Conservation (phyloP, 129 eudicot genomes). For the Artemisia tridentata region DNA sequence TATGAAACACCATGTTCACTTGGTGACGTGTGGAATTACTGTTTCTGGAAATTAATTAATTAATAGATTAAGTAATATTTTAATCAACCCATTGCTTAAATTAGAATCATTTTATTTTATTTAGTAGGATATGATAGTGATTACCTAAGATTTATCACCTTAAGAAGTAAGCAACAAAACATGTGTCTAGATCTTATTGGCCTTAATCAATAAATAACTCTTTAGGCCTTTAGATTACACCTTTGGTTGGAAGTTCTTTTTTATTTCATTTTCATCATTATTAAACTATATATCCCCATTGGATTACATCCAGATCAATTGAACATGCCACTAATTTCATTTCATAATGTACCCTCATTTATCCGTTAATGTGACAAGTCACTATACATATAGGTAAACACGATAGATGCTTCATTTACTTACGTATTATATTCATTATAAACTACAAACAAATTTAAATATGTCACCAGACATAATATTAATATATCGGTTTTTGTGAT, state of each 20-base stretch:
- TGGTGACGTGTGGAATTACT: slow-evolving; percentile 34
- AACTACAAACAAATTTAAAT: too few relatives aligned
- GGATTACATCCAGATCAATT: slow-evolving; percentile 26
- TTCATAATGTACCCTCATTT: slow-evolving; percentile 17
- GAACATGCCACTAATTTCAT: slow-evolving; percentile 22
- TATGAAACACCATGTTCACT: slow-evolving; percentile 28
- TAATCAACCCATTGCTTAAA: slow-evolving; percentile 26
- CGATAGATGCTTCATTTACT: too few relatives aligned
- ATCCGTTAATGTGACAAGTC: too few relatives aligned
- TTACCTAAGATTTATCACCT: slow-evolving; percentile 29
- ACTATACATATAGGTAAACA: not conserved
- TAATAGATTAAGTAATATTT: slow-evolving; percentile 23
- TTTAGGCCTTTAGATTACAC: slow-evolving; percentile 15
- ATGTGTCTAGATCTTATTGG: slow-evolving; percentile 28
- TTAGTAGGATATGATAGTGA: slow-evolving; percentile 28
- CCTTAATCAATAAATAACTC: slow-evolving; percentile 22
- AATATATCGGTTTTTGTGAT: too few relatives aligned
- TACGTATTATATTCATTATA: too few relatives aligned
- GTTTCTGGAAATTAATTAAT: slow-evolving; percentile 22
- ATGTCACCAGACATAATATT: too few relatives aligned
- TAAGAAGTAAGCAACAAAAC: slow-evolving; percentile 33
- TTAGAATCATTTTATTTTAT: slow-evolving; percentile 20
- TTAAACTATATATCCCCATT: slow-evolving; percentile 4
- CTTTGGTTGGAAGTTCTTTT: slow-evolving; percentile 23
- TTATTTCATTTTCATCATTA: slow-evolving; percentile 1